Evolutionary conservation across 225 moss, liverwort and hornwort genomes (phyloP).

Genomic region (Pleurozium schreberi): DNA sequence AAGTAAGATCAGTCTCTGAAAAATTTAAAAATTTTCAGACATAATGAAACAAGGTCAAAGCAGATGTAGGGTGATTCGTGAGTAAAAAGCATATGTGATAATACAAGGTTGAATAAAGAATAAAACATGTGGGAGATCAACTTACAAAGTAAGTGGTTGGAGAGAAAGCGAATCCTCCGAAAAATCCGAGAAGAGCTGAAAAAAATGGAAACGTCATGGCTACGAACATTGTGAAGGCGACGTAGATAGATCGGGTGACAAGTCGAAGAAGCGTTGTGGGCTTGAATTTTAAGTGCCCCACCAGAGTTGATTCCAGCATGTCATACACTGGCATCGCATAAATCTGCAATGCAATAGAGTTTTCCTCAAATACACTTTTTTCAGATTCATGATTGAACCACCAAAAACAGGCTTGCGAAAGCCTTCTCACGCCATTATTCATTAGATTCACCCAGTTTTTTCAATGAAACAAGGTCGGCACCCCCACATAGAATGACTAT

Average conservation of each 20-base stretch:
- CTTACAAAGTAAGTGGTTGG: constrained; percentile 61
- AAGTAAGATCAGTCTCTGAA: background rate
- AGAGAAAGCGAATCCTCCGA: constrained; percentile 70
- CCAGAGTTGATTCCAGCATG: constrained; percentile 35
- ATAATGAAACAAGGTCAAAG: background rate
- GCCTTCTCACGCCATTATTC: background rate
- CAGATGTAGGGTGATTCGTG: background rate
- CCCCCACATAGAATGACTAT: background rate
- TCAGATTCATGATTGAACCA: background rate
- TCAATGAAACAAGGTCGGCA: background rate
- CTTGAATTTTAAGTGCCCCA: constrained; percentile 2
- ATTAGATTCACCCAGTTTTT: background rate
- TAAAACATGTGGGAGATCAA: background rate
- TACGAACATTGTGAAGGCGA: constrained; percentile 36
- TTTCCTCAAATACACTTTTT: background rate
- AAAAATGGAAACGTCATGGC: constrained; percentile 67
- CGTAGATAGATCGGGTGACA: constrained; percentile 31
- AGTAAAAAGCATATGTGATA: background rate
- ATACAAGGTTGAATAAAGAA: background rate
- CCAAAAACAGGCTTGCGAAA: background rate
- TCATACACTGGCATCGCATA: constrained; percentile 56
- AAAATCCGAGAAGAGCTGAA: constrained; percentile 53
- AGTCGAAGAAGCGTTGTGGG: constrained; percentile 23
- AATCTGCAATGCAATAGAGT: constrained; percentile 6
- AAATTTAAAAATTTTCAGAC: background rate